Percentiles rank a stretch among this genome's conserved stretches.
Conservation (phyloP, 257 asterid genomes). For the Capsicum pubescens region DNA sequence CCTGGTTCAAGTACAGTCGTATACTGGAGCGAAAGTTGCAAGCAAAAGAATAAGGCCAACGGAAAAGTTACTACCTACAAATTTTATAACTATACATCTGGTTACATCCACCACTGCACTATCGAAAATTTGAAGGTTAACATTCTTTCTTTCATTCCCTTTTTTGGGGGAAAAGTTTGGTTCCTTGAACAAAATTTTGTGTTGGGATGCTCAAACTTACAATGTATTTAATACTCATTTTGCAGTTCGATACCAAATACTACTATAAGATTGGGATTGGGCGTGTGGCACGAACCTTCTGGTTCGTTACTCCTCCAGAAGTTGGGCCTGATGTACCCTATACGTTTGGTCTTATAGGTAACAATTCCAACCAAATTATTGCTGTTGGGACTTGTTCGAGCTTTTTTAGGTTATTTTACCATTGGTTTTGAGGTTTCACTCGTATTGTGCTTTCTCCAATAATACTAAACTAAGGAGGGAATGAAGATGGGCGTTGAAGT, state of each 20-base stretch:
- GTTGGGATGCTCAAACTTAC: background rate
- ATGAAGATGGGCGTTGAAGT: background rate
- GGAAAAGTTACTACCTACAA: slow-evolving; percentile 58
- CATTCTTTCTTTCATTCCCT: background rate
- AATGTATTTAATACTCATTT: slow-evolving; percentile 7
- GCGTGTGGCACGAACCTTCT: slow-evolving; percentile 58
- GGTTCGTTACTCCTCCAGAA: slow-evolving; percentile 81
- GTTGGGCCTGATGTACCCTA: slow-evolving; percentile 88
- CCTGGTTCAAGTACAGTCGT: too few relatives aligned
- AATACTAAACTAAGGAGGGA: background rate
- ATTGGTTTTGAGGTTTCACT: background rate
- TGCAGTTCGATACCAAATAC: slow-evolving; percentile 77
- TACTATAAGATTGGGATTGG: slow-evolving; percentile 72
- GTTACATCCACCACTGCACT: slow-evolving; percentile 77
- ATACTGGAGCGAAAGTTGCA: too few relatives aligned
- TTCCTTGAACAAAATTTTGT: background rate
- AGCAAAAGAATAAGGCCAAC: slow-evolving; percentile 42
- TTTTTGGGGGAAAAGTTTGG: background rate
- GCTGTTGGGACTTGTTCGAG: slow-evolving; percentile 18
- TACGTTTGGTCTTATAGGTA: slow-evolving; percentile 91
- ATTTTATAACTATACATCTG: slow-evolving; percentile 76
- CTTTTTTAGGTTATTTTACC: background rate
- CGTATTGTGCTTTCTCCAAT: background rate
- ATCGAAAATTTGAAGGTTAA: slow-evolving; percentile 60
- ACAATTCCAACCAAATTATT: background rate